A percentile compares a stretch with the other conserved stretches of the same genome.
These are phyloP conservation scores for Paramecium bursaria DNA, from an alignment of 73 alveolate genomes.

Conservation along the genomic window DNA sequence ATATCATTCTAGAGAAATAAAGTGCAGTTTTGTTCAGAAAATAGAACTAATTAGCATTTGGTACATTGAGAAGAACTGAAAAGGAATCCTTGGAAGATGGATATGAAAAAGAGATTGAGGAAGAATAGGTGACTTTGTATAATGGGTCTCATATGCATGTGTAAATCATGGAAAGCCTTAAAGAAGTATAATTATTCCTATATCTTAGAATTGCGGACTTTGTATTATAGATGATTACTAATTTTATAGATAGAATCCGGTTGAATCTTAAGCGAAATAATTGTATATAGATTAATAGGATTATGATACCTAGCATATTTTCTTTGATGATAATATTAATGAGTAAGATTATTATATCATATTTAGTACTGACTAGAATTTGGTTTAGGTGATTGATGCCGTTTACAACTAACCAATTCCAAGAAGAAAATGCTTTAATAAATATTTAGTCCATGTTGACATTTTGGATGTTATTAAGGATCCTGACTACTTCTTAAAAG, in stretches of 20 bases:
- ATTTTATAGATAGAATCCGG: neutral
- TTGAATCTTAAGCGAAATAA: slow-evolving; percentile 77
- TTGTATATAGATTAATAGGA: slow-evolving; percentile 92
- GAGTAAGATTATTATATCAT: slow-evolving; percentile 37
- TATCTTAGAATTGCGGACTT: slow-evolving; percentile 75
- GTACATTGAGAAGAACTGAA: slow-evolving; percentile 83
- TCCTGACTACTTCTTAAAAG: slow-evolving; percentile 92
- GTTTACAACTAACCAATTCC: slow-evolving; percentile 87
- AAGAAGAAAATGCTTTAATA: slow-evolving; percentile 79
- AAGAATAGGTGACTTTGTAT: slow-evolving; percentile 80
- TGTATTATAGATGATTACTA: slow-evolving; percentile 90
- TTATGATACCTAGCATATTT: slow-evolving; percentile 88
- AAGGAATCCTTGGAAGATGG: slow-evolving; percentile 76
- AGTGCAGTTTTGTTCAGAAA: slow-evolving; percentile 80
- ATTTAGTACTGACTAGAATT: slow-evolving; percentile 74
- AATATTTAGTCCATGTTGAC: slow-evolving; percentile 92
- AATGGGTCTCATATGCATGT: slow-evolving; percentile 84
- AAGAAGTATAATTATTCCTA: slow-evolving; percentile 42
- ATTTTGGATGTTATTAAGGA: slow-evolving; percentile 93
- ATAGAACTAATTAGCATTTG: slow-evolving; percentile 78
- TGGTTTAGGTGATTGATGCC: slow-evolving; percentile 91
- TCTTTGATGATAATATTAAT: slow-evolving; percentile 96
- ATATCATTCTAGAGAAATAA: slow-evolving; percentile 80
- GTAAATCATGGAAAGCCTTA: slow-evolving; percentile 80
- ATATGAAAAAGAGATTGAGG: slow-evolving; percentile 84